These are phyloP conservation scores for Boletus rufocinnamomeus DNA, from an alignment of 768 basidiomycete species.

Conservation along the genomic window DNA sequence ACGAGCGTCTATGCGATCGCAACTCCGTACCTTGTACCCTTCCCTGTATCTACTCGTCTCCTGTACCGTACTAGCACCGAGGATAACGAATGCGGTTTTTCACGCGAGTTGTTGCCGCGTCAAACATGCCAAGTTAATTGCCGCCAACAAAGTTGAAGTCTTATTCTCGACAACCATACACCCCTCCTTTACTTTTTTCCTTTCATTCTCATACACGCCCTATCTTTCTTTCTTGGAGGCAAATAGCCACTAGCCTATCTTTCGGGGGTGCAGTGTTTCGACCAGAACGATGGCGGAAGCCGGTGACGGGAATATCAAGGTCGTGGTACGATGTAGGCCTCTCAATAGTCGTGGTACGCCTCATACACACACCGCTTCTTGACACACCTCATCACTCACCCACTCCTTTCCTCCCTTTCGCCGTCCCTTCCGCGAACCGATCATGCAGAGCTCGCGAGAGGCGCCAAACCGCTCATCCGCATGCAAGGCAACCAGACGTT, in stretches of 20 bases:
- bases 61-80: conserved; percentile 4
- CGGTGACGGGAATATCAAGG: conserved; percentile 89
- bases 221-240: conserved; percentile 16
- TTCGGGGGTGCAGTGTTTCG: conserved; percentile 20
- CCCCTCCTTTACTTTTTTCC: conserved; percentile 5
- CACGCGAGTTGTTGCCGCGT: conserved; percentile 25
- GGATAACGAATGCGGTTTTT: conserved; percentile 13
- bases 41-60: background rate
- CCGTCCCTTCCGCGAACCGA: conserved; percentile 1
- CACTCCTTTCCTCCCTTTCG: background rate
- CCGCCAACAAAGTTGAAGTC: conserved; percentile 7
- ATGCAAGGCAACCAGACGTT: conserved; percentile 95
- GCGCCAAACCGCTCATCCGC: conserved; percentile 90
- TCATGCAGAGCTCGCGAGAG: conserved; percentile 80
- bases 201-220: conserved; percentile 6
- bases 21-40: background rate
- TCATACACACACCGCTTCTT: conserved; percentile 6
- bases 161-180: conserved; percentile 11
- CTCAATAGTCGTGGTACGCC: conserved; percentile 89
- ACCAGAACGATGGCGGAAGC: conserved; percentile 61
- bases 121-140: conserved; percentile 13
- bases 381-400: conserved; percentile 5
- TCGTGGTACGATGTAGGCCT: conserved; percentile 93
- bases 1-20: background rate
- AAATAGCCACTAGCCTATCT: conserved; percentile 11